A percentile compares a stretch with the other conserved stretches of the same genome.
Evolutionary conservation across 2,329 filamentous ascomycete genomes (phyloP).

Genomic region (Penicillium thymicola): DNA sequence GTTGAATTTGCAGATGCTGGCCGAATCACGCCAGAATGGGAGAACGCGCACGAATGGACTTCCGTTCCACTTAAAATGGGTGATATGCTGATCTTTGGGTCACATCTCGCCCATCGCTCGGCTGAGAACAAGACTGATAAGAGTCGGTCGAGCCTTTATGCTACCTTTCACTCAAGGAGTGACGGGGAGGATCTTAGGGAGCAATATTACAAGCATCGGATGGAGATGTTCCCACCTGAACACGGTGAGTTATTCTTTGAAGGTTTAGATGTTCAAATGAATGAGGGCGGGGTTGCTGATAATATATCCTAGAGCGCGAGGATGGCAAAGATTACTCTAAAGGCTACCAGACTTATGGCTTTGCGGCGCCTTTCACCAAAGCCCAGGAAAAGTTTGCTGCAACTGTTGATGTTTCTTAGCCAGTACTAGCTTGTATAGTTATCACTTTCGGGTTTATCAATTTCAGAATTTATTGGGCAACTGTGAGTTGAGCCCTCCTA

Average conservation of each 20-base stretch:
- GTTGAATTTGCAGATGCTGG: slow-evolving; percentile 32
- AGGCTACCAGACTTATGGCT: slow-evolving; percentile 23
- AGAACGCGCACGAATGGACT: slow-evolving; percentile 30
- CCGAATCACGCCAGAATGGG: slow-evolving; percentile 31
- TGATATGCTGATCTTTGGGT: slow-evolving; percentile 34
- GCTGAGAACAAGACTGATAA: too few species aligned
- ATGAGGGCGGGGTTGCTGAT: background rate
- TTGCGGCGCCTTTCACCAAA: slow-evolving; percentile 23
- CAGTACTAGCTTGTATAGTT: background rate
- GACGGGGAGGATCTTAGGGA: too few species aligned
- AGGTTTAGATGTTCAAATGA: too few species aligned
- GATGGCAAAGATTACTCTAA: slow-evolving; percentile 22
- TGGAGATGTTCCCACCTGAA: too few species aligned
- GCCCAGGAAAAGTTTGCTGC: background rate
- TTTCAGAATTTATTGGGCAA: background rate
- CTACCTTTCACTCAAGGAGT: too few species aligned
- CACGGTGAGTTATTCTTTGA: too few species aligned
- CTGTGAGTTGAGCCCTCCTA: background rate
- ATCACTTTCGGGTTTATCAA: background rate
- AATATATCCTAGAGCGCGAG: slow-evolving; percentile 14
- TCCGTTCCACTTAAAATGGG: slow-evolving; percentile 30
- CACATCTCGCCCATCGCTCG: slow-evolving; percentile 30
- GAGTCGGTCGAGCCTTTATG: too few species aligned
- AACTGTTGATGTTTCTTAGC: background rate
- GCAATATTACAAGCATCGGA: too few species aligned